Conservation (phyloP, 2,329 filamentous ascomycete species). For the Capronia americana region DNA sequence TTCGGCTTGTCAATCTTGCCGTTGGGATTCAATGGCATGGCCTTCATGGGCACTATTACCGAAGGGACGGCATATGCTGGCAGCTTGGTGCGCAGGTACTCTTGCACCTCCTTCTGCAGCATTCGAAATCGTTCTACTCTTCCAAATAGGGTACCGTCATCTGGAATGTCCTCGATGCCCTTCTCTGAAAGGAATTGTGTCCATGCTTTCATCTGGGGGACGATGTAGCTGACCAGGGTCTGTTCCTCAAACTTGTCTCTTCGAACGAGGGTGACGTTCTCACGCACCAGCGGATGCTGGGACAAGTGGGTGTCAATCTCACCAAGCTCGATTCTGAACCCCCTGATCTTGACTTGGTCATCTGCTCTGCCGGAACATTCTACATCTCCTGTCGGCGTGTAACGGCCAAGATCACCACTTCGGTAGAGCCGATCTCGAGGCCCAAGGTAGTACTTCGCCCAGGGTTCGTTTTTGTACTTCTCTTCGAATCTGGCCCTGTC, state of each 20-base stretch:
- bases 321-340: slow-evolving; percentile 91
- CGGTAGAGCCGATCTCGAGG: slow-evolving; percentile 85
- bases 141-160: slow-evolving; percentile 59
- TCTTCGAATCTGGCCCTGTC: slow-evolving; percentile 62
- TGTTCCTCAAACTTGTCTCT: slow-evolving; percentile 85
- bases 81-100: slow-evolving; percentile 73
- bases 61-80: slow-evolving; percentile 78
- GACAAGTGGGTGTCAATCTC: slow-evolving; percentile 89
- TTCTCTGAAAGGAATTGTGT: slow-evolving; percentile 67
- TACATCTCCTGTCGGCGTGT: slow-evolving; percentile 72
- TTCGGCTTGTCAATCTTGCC: slow-evolving; percentile 82
- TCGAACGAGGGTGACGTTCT: slow-evolving; percentile 84
- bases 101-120: slow-evolving; percentile 65
- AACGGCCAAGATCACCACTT: slow-evolving; percentile 84
- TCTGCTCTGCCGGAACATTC: slow-evolving; percentile 82
- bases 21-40: slow-evolving; percentile 78
- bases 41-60: slow-evolving; percentile 73
- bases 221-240: slow-evolving; percentile 86
- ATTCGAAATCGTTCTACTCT: slow-evolving; percentile 67
- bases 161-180: slow-evolving; percentile 61
- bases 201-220: slow-evolving; percentile 81
- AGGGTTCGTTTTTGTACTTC: slow-evolving; percentile 66
- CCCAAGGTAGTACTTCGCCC: slow-evolving; percentile 79
- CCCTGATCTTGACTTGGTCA: slow-evolving; percentile 92
- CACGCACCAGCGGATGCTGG: slow-evolving; percentile 75